phyloP scores from a whole-genome alignment of 495 filamentous ascomycete species.

The Physcia stellaris region DNA sequence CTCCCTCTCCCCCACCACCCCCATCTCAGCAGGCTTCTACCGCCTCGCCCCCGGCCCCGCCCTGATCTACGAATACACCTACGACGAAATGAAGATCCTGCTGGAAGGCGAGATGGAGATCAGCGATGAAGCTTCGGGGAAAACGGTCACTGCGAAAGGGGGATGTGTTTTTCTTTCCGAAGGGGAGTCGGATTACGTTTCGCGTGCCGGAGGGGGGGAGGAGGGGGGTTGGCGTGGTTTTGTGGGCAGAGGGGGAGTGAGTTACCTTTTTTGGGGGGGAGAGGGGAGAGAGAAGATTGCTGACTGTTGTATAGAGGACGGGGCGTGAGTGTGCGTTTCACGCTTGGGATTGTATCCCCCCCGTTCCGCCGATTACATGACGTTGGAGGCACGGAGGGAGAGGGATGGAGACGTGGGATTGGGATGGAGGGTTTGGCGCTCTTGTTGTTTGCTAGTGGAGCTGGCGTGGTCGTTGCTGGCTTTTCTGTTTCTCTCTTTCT shows the following conservation, averaged over 20 bases:
- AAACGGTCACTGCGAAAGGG: conserved; percentile 52
- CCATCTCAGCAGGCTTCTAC: conserved; percentile 60
- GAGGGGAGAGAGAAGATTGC: not conserved
- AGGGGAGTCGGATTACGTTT: conserved; percentile 66
- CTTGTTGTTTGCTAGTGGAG: too few species aligned
- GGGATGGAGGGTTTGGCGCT: too few species aligned
- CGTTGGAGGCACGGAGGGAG: too few species aligned
- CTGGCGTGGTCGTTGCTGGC: too few species aligned
- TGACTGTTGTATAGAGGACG: too few species aligned
- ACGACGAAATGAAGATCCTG: conserved; percentile 73
- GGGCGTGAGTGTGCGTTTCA: too few species aligned
- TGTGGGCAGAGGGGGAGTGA: conserved; percentile 26
- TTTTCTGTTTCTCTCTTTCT: too few species aligned
- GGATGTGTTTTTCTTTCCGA: conserved; percentile 69
- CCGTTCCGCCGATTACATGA: too few species aligned
- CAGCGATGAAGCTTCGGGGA: not conserved
- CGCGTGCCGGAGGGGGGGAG: conserved; percentile 52
- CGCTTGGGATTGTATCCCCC: too few species aligned
- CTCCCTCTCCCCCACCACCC: conserved; percentile 42
- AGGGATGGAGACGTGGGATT: too few species aligned
- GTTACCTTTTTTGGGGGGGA: conserved; percentile 4
- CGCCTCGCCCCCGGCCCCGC: conserved; percentile 60
- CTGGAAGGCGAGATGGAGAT: conserved; percentile 67
- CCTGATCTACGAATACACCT: conserved; percentile 60
- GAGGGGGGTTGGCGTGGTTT: conserved; percentile 60